These are phyloP conservation scores for Isoetes engelmannii DNA, from an alignment of 83 land plant species.

Conservation along the genomic window DNA sequence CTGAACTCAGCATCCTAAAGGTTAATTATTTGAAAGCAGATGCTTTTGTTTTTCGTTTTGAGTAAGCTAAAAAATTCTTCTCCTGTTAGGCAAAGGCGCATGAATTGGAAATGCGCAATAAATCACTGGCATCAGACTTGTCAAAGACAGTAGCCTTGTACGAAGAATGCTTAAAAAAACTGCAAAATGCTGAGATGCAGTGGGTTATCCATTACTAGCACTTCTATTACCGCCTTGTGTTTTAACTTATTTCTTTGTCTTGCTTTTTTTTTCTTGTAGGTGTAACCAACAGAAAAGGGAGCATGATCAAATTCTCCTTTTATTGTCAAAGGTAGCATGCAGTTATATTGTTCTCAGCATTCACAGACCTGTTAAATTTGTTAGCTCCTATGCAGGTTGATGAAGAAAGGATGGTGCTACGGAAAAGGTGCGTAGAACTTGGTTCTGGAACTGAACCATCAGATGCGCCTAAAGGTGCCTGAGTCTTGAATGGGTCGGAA, in stretches of 20 bases:
- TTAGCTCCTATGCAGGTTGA: slow-evolving; percentile 13
- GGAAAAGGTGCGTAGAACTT: slow-evolving; percentile 18
- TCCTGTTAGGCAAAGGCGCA: slow-evolving; percentile 19
- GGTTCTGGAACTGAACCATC: slow-evolving; percentile 1
- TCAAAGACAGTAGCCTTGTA: slow-evolving; percentile 26
- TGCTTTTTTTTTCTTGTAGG: slow-evolving; percentile 4
- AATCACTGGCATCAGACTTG: slow-evolving; percentile 28
- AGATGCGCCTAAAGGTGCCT: not conserved
- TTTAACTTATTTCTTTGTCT: not conserved
- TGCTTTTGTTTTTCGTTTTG: too few species aligned
- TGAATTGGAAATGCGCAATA: slow-evolving; percentile 25
- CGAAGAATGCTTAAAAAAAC: slow-evolving; percentile 31
- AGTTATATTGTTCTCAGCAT: not conserved
- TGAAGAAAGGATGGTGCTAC: slow-evolving; percentile 21
- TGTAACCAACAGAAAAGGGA: slow-evolving; percentile 17
- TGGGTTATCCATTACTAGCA: slow-evolving; percentile 7
- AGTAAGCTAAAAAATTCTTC: too few species aligned
- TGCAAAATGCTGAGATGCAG: slow-evolving; percentile 36
- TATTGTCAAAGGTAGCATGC: slow-evolving; percentile 17
- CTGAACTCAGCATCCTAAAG: too few species aligned
- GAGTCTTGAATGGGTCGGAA: too few species aligned
- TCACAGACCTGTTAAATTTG: not conserved
- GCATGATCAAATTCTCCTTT: slow-evolving; percentile 18
- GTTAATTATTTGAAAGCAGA: too few species aligned
- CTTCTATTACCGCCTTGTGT: not conserved